Evolutionary conservation across 2,329 filamentous ascomycete genomes (phyloP), one percentile per base, ranked within the genome.

Genomic region (Pseudogymnoascus sp.): DNA sequence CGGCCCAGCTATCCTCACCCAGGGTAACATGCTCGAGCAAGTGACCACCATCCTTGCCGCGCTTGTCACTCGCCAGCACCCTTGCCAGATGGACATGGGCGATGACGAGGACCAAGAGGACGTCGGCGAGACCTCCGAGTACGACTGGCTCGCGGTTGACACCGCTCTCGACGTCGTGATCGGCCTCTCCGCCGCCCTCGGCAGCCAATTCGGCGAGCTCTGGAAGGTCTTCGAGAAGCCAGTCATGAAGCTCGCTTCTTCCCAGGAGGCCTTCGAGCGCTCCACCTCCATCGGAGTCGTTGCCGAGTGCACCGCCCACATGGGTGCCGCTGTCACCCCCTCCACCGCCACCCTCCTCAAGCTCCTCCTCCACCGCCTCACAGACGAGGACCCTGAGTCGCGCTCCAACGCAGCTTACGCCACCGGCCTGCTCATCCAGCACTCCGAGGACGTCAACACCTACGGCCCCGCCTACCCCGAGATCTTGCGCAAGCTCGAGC

Each of bases 151-250:
- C 16, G 88, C 96, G 61, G 89, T 97, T 62, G 94, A 99, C 78
- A 96, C 92, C 8, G 92, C 91, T 37, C 84, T 97, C 63, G 94
- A 97, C 68, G 91, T 96, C 56, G 82, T 97, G 60, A 91, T 91
- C 61, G 91, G 90, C 38, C 84, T 97, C 42, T 87, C 92, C 18
- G 85, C 86, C 56, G 91, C 91, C 33, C 85, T 97, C 12, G 94
- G 94, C 40, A 75, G 83, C 21, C 85, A 87, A 69, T 97, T 97
- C 71, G 82, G 83, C 63, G 89, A 96, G 79, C 81, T 97, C 66
- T 97, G 92, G 91, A 95, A 96, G 81, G 87, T 96, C 70, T 96
- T 97, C 69, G 90, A 96, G 80, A 93, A 94, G 82, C 90, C 89
- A 38, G 83, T 97, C 69, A 80, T 96, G 73, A 93, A 91, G 78